Conservation (phyloP, 768 basidiomycete genomes). For the Amanita muscaria region DNA sequence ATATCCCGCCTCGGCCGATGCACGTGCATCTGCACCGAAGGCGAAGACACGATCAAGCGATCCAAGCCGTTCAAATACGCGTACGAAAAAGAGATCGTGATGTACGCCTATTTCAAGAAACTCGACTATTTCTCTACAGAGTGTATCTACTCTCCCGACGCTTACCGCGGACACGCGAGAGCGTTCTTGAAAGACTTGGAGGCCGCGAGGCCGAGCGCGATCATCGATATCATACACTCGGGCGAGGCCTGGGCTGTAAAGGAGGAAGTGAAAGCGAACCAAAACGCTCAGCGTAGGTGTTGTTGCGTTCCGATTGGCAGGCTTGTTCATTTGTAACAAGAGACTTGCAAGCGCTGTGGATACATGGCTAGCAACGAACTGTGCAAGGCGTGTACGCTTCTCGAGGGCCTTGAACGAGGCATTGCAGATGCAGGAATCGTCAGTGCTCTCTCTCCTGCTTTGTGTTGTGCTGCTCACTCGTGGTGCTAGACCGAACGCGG, state of each 20-base stretch:
- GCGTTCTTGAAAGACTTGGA: conserved; percentile 94
- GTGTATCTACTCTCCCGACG: conserved; percentile 98
- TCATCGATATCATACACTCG: conserved; percentile 96
- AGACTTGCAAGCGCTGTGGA: conserved; percentile 86
- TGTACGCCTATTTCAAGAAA: conserved; percentile 99
- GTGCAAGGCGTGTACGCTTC: conserved; percentile 88
- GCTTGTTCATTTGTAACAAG: too few species aligned
- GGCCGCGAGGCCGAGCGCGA: conserved; percentile 86
- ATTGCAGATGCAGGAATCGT: conserved; percentile 58
- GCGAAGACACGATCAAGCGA: conserved; percentile 92
- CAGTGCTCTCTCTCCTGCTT: conserved; percentile 20
- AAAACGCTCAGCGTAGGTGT: conserved; percentile 74
- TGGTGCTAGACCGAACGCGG: conserved; percentile 52
- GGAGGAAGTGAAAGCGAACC: conserved; percentile 75
- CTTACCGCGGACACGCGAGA: conserved; percentile 94
- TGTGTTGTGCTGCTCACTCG: not conserved
- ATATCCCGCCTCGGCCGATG: conserved; percentile 91
- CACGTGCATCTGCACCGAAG: conserved; percentile 90
- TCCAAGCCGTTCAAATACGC: conserved; percentile 99
- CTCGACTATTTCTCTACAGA: conserved; percentile 98
- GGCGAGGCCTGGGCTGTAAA: conserved; percentile 87
- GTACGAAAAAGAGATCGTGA: conserved; percentile 99
- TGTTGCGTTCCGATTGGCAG: conserved; percentile 1
- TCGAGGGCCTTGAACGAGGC: conserved; percentile 87
- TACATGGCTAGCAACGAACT: conserved; percentile 96